Evolutionary conservation across 2,329 filamentous ascomycete genomes (phyloP), one percentile per base, ranked within the genome.

Genomic region (Penicillium italicum): DNA sequence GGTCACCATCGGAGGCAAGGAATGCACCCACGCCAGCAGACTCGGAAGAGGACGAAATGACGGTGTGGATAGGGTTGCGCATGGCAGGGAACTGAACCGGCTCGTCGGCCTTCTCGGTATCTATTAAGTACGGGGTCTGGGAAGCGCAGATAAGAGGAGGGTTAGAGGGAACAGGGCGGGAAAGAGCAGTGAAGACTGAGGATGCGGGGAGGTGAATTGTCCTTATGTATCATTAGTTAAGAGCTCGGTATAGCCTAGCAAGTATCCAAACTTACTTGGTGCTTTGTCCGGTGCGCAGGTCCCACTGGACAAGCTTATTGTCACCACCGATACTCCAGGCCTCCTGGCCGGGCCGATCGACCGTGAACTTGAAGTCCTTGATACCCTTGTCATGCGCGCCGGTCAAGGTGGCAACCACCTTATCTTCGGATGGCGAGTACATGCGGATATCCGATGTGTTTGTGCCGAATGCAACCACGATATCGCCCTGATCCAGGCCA

Each of bases 271-370:
- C 64, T 58, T 71, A 81, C 79, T 75, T 74, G 54, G 74, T 69
- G 47, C 68, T 72, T 59, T 74, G 68, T 53, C 74, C 73, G 22
- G 71, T 76, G 60, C 65, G 70, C 53, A 81, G 63, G 68, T 81
- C 77, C 79, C 79, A 82, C 61, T 81, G 78, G 22, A 81, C 74
- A 45, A 81, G 71, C 62, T 77, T 80, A 57, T 77, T 77, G 66
- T 82, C 79, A 47, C 76, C 77, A 46, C 79, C 79, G 55, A 80
- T 76, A 72, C 79, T 81, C 79, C 79, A 82, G n/a, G 73, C 79
- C 60, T 78, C 76, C 22, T 71, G 64, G 50, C 62, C 67, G 22
- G 73, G 68, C 8, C 66, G 67, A 31, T 71, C 68, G 40, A 72
- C 67, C 8, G 75, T 76, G 61, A 82, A 82, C 62, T 79, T 79